Base-by-base conservation (phyloP, 1,284 basidiomycete species). In the Austroboletus niveus region DNA sequence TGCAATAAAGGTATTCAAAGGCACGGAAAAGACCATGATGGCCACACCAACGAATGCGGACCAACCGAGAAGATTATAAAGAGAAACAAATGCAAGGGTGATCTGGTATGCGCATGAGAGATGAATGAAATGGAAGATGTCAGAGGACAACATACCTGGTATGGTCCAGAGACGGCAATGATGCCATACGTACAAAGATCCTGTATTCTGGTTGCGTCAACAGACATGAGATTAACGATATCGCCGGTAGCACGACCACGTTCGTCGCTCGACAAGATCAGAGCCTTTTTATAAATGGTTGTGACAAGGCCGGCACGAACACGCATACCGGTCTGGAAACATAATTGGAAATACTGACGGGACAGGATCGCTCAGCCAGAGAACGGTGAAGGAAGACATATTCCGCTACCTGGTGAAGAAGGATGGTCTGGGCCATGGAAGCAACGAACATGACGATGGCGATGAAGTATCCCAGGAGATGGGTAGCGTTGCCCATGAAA, bases 141-240 rank as follows among this genome's bases (percentile, higher is more conserved):
- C n/a, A 39, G 30, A 30, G 10, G 27, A 31, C 6, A 29, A 51
- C 65, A 35, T 61, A 80, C 84, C 74, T 89, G 85, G 57, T 85
- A 76, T 6, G 86, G 86, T 4, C 84, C 86, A 3, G 85, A 88
- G 51, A 89, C 72, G 4, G 79, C 74, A 42, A 89, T 86, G 20
- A 90, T 69, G 1, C 82, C 88, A 63, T 92, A 94, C 2, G 89
- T 86, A 65, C 89, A 90, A 36, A 95, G 75, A 64, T 97, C 94
- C 60, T 94, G 92, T 45, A 98, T 75, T 31, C 93, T 78, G 15
- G 86, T 89, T 0, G 93, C 85, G 62, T 92, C 84, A 31, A 96
- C 91, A 11, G 85, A 88, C 89, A 96, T 95, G 29, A 97, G 71
- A 66, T 98, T 98, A 59, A 97, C 92, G 46, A 97, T 94, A 64